These are phyloP conservation scores for Sporormia fimetaria DNA, from an alignment of 495 filamentous ascomycete genomes.

Conservation along the genomic window DNA sequence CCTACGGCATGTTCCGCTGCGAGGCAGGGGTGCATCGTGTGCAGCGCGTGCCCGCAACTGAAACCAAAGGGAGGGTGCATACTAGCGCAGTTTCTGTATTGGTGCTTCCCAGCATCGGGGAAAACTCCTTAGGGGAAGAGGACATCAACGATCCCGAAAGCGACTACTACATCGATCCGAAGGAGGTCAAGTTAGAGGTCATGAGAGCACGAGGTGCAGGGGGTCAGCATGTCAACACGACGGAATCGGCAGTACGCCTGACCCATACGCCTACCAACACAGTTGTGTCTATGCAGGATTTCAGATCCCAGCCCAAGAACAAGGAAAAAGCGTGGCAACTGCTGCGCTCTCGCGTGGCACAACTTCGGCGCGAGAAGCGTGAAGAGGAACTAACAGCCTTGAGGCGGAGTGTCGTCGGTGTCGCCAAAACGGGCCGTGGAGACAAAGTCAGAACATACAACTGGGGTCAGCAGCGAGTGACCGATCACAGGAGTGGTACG, in stretches of 20 bases:
- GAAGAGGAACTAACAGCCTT: constrained; percentile 69
- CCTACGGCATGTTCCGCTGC: constrained; percentile 67
- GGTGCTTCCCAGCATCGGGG: constrained; percentile 78
- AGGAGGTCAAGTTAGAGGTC: constrained; percentile 75
- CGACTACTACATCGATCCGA: constrained; percentile 79
- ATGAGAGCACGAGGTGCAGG: constrained; percentile 89
- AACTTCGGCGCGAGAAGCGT: constrained; percentile 65
- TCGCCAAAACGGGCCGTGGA: constrained; percentile 69
- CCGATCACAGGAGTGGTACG: constrained; percentile 80
- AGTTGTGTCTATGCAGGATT: constrained; percentile 84
- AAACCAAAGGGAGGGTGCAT: constrained; percentile 80
- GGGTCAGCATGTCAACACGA: constrained; percentile 97
- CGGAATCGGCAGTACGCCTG: constrained; percentile 86
- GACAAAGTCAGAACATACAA: constrained; percentile 97
- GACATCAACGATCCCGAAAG: constrained; percentile 72
- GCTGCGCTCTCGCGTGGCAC: constrained; percentile 71
- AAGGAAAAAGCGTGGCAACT: constrained; percentile 76
- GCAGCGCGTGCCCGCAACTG: constrained; percentile 82
- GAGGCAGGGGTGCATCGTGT: constrained; percentile 94
- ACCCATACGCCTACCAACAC: constrained; percentile 84
- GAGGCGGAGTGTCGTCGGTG: constrained; percentile 62
- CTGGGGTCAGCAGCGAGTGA: constrained; percentile 83
- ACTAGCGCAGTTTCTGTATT: constrained; percentile 86
- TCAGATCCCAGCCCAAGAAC: constrained; percentile 80
- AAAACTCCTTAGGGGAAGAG: constrained; percentile 41